Base-by-base conservation (phyloP, 345 rosid genomes). In the Mangifera indica region DNA sequence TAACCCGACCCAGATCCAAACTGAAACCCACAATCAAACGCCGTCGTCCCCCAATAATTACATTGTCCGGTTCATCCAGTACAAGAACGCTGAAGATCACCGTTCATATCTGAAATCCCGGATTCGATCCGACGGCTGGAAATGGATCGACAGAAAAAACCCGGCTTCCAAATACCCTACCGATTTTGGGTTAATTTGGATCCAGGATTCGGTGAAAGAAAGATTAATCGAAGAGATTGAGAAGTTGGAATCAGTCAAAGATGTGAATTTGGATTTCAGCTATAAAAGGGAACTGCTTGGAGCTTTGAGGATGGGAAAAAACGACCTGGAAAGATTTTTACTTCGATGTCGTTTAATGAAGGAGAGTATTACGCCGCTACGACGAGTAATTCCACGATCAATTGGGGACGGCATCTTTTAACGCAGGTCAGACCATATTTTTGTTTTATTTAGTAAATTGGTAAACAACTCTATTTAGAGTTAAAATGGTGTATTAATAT, bases 321-420 rank as follows among this genome's bases (percentile, higher is more conserved):
- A 78, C 89, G 92, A 67, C 97, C 95, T 1, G 99, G 98, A 15
- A 92, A 95, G 86, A 85, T 91, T 40, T 92, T 90, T 70, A 89
- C 93, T 64, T 80, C 92, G 17, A 88, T 89, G 98, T 95, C 99
- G 20, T 92, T 93, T 76, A 76, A 82, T 69, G 92, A 88, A 25
- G 89, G 77, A 58, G 78, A 81, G 74, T 71, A 77, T 78, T 59
- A 55, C 13, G 64, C 54, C n/a, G 76, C 89, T 1, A 72, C 72
- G 20, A 81, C 87, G 1, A 84, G 86, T 83, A 87, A 88, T 82
- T 80, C 90, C 59, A 84, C 96, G 32, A 71, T 93, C 63, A 80
- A 82, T 63, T 93, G 93, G 97, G 78, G 77, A 20, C 91, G 98
- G 55, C 90, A 84, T 78, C 94, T 93, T 70, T 77, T 91, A 66